phyloP scores from a whole-genome alignment of 1,284 basidiomycete genomes.

The Moesziomyces antarcticus region DNA sequence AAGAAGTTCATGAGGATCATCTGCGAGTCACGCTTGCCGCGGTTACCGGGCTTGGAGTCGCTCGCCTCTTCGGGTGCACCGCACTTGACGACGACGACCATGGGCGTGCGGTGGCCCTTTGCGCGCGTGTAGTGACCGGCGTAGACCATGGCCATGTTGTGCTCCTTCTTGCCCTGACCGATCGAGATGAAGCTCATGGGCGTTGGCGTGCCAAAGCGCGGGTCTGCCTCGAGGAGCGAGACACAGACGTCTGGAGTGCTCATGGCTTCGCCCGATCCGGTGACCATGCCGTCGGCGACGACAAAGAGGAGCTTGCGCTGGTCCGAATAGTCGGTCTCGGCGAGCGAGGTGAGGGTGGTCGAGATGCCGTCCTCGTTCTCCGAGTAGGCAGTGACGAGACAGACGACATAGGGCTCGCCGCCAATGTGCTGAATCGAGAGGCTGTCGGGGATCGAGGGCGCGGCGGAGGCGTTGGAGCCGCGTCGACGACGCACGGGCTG shows the following conservation, averaged over 20 bases:
- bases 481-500: slow-evolving; percentile 38
- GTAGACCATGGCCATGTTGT: slow-evolving; percentile 98
- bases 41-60: slow-evolving; percentile 95
- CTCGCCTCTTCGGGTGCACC: slow-evolving; percentile 78
- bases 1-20: slow-evolving; percentile 99
- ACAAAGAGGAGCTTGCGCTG: slow-evolving; percentile 90
- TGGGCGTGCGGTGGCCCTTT: slow-evolving; percentile 86
- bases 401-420: slow-evolving; percentile 87
- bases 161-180: slow-evolving; percentile 84
- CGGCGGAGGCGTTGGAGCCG: slow-evolving; percentile 26
- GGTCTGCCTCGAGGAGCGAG: slow-evolving; percentile 88
- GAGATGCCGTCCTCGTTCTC: slow-evolving; percentile 93
- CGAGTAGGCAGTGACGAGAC: slow-evolving; percentile 96
- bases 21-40: slow-evolving; percentile 98
- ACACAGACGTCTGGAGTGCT: slow-evolving; percentile 98
- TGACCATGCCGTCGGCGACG: slow-evolving; percentile 99
- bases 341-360: slow-evolving; percentile 92
- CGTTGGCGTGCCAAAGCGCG: slow-evolving; percentile 92
- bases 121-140: slow-evolving; percentile 89
- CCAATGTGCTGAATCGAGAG: slow-evolving; percentile 58
- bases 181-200: slow-evolving; percentile 95
- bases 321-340: slow-evolving; percentile 89
- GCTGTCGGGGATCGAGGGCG: slow-evolving; percentile 35
- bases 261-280: slow-evolving; percentile 91
- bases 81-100: slow-evolving; percentile 96